phyloP scores from a whole-genome alignment of 345 rosid species.

The Geranium rotundifolium region DNA sequence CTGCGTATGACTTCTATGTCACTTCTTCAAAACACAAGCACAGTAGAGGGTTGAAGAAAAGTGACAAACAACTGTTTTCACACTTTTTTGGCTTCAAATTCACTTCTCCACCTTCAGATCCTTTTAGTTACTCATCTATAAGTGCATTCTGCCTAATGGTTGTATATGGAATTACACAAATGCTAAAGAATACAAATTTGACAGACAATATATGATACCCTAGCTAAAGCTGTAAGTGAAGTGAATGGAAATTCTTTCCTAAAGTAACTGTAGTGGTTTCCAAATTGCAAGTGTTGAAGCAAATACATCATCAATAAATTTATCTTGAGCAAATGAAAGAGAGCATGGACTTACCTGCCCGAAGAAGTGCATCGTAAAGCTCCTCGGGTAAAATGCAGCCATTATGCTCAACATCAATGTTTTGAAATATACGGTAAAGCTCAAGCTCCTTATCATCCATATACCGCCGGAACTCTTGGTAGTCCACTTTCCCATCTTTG shows the following conservation, averaged over 20 bases:
- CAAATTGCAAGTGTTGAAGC: neutral
- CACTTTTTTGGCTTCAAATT: neutral
- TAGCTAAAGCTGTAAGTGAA: neutral
- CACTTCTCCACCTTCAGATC: neutral
- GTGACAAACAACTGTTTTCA: neutral
- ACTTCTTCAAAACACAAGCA: neutral
- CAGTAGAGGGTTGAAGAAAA: neutral
- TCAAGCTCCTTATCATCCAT: slow-evolving; percentile 78
- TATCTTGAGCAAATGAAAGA: slow-evolving; percentile 6
- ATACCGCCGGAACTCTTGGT: slow-evolving; percentile 53
- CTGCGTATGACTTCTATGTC: neutral
- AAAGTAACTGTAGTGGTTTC: neutral
- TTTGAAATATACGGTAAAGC: slow-evolving; percentile 54
- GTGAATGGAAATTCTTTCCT: neutral
- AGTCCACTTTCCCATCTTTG: slow-evolving; percentile 54
- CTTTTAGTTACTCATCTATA: neutral
- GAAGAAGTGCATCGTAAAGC: slow-evolving; percentile 57
- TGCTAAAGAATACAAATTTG: neutral
- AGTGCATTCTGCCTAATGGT: neutral
- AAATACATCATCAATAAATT: neutral
- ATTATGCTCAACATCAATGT: slow-evolving; percentile 64
- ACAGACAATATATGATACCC: neutral
- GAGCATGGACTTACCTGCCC: slow-evolving; percentile 35
- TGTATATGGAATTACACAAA: neutral
- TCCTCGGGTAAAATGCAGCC: slow-evolving; percentile 71